A percentile compares a stretch with the other conserved stretches of the same genome.
These are phyloP conservation scores for Salix arbutifolia DNA, from an alignment of 345 rosid genomes.

Conservation along the genomic window DNA sequence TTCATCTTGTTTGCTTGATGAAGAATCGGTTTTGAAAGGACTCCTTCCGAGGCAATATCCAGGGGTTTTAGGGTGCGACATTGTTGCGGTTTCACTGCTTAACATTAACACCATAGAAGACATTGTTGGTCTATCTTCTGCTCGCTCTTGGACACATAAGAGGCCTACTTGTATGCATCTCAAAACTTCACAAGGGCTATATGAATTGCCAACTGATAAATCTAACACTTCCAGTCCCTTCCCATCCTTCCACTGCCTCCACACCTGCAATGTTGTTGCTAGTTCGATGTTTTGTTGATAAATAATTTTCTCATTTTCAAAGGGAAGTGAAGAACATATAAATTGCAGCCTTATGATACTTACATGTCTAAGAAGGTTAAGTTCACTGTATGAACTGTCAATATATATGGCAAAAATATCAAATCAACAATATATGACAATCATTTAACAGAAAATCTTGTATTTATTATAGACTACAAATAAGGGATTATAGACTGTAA, in stretches of 20 bases:
- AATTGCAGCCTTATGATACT: slow-evolving; percentile 16
- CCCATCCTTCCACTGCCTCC: slow-evolving; percentile 65
- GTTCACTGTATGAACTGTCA: slow-evolving; percentile 39
- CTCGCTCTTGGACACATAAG: slow-evolving; percentile 67
- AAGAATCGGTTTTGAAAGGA: slow-evolving; percentile 49
- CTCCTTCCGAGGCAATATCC: slow-evolving; percentile 61
- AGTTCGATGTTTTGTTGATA: background rate
- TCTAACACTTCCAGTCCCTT: slow-evolving; percentile 50
- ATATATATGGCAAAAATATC: no score
- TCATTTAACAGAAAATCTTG: no score
- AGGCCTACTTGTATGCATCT: slow-evolving; percentile 82
- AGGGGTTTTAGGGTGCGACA: slow-evolving; percentile 59
- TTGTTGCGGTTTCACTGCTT: slow-evolving; percentile 54
- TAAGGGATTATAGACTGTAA: no score
- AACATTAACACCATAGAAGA: slow-evolving; percentile 57
- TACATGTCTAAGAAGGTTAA: slow-evolving; percentile 75
- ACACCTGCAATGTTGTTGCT: slow-evolving; percentile 37
- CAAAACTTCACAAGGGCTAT: slow-evolving; percentile 39
- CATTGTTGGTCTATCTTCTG: slow-evolving; percentile 74
- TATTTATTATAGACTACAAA: no score
- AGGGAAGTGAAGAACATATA: background rate
- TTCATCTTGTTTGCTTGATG: slow-evolving; percentile 47
- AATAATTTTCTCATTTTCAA: background rate
- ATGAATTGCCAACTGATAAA: slow-evolving; percentile 29
- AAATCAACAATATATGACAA: no score